Percentiles rank a stretch among this genome's conserved stretches.
These are phyloP conservation scores for Capronia americana DNA, from an alignment of 2,329 filamentous ascomycete species.

Conservation along the genomic window DNA sequence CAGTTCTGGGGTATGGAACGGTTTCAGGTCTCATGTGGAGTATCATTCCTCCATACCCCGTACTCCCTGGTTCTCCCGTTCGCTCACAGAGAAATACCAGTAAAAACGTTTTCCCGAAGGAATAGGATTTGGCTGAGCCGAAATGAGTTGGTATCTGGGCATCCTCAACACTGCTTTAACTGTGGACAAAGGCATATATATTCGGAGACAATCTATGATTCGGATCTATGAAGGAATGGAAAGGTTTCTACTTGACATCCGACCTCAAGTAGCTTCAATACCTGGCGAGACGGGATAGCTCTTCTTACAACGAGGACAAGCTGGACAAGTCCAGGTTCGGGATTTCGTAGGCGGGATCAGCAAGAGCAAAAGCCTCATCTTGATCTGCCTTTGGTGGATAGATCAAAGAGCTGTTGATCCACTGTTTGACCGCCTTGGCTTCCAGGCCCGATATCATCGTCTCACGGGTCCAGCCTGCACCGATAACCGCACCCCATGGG, in stretches of 20 bases:
- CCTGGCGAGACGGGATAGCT: not conserved
- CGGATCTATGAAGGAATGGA: not conserved
- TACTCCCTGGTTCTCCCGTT: no score
- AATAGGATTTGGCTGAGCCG: no score
- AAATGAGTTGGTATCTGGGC: no score
- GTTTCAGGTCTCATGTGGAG: no score
- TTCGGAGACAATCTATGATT: no score
- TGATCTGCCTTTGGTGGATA: constrained; percentile 43
- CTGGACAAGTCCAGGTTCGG: constrained; percentile 3
- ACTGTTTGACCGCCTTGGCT: constrained; percentile 46
- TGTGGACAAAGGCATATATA: no score
- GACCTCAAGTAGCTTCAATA: not conserved
- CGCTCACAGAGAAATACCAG: not conserved
- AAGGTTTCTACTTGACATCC: not conserved
- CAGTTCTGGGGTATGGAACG: not conserved
- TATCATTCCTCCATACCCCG: no score
- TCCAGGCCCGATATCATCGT: constrained; percentile 40
- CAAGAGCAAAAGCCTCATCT: constrained; percentile 39
- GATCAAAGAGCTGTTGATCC: constrained; percentile 47
- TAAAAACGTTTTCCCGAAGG: no score
- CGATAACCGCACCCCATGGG: constrained; percentile 42
- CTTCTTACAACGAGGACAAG: not conserved
- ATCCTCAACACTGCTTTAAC: no score
- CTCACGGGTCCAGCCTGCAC: constrained; percentile 44
- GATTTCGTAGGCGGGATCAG: constrained; percentile 35